phyloP scores from a whole-genome alignment of 2,329 filamentous ascomycete genomes.

The Orbilia ellipsospora region DNA sequence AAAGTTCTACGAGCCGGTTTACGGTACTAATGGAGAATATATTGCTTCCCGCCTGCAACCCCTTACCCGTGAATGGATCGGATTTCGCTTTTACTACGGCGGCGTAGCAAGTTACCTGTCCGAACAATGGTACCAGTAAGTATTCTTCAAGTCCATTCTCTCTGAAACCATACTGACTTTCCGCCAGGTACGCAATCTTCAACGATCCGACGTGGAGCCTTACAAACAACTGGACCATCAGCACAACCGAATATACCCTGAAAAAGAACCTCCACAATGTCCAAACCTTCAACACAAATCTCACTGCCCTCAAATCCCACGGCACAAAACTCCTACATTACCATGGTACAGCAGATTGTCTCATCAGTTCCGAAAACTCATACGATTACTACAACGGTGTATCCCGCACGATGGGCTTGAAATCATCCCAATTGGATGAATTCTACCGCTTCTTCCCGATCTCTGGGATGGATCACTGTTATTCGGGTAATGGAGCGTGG shows the following conservation, averaged over 20 bases:
- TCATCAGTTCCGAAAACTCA: slow-evolving; percentile 33
- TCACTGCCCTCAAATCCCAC: slow-evolving; percentile 62
- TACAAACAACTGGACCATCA: slow-evolving; percentile 61
- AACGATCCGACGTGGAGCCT: slow-evolving; percentile 63
- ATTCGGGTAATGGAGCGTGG: slow-evolving; percentile 58
- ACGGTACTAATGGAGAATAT: slow-evolving; percentile 60
- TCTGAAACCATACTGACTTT: slow-evolving; percentile 54
- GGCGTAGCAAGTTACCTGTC: slow-evolving; percentile 23
- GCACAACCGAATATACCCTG: slow-evolving; percentile 62
- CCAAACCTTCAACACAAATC: slow-evolving; percentile 63
- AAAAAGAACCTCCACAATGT: slow-evolving; percentile 61
- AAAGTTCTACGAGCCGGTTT: slow-evolving; percentile 61
- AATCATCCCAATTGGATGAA: slow-evolving; percentile 56
- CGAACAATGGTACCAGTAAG: slow-evolving; percentile 38
- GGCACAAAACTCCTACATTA: slow-evolving; percentile 66
- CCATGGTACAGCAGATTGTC: slow-evolving; percentile 62
- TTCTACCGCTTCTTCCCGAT: slow-evolving; percentile 61
- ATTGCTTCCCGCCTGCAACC: slow-evolving; percentile 58
- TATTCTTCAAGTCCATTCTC: not conserved
- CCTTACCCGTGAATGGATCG: slow-evolving; percentile 36
- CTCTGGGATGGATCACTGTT: slow-evolving; percentile 62
- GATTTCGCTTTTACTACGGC: slow-evolving; percentile 26
- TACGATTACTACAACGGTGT: slow-evolving; percentile 37
- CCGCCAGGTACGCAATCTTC: slow-evolving; percentile 63
- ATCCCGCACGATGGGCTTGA: slow-evolving; percentile 30